Base-by-base conservation (phyloP, 2,329 filamentous ascomycete genomes). In the Hymenoscyphus occultus region DNA sequence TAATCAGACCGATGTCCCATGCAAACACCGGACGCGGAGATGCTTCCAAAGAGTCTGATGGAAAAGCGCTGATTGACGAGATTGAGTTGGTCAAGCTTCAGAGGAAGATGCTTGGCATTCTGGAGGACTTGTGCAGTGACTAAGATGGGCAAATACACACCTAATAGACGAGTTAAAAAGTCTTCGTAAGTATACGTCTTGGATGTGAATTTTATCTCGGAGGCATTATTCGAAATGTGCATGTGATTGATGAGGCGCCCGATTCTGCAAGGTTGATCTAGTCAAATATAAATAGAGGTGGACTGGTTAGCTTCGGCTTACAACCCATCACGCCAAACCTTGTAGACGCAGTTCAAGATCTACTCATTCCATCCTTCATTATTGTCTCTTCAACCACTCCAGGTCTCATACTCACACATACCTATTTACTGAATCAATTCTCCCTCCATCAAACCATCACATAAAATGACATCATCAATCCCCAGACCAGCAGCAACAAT, bases 41-140 rank as follows among this genome's bases (percentile, higher is more conserved):
- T 40, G 59, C 68, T 61, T 59, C 61, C 9, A 63, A 56, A 42
- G 39, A 35, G 7, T 54, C 69, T 68, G 66, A 71, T 45, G 68
- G 64, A 56, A 74, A 71, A 54, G 70, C 56, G 0, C 71, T 71
- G 61, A 73, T 83, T 56, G 74, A 78, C 5, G 77, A 76, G 39
- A 72, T 74, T 3, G 80, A 83, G 61, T 69, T 84, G 57, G 71
- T 76, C 3, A 72, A 73, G 57, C 72, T 84, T 59, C 81, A 82
- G 70, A 77, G 75, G 62, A 78, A 77, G 66, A 83, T 84, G 78
- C 68, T 85, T 61, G 77, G 76, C 48, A 73, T 84, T 54, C 73
- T 85, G 59, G 79, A 84, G 72, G 82, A 84, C 74, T 74, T 84
- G 51, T 84, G 78, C 66, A 72, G 66, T 22, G 77, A 76, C 35